Conservation (phyloP, 2,329 filamentous ascomycete species). For the Paracoccidioides brasiliensis region DNA sequence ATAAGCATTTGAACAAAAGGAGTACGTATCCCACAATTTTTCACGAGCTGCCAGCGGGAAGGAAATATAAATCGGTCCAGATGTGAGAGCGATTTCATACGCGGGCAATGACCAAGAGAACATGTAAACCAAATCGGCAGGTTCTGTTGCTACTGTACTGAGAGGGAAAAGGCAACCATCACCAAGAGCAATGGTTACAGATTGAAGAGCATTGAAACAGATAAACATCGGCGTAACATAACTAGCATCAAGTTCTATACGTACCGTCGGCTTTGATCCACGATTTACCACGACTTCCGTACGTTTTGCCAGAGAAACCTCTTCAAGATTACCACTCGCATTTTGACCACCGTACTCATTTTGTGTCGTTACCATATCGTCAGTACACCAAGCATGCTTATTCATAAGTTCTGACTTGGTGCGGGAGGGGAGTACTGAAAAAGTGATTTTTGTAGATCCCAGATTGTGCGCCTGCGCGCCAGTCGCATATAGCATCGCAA, state of each 20-base stretch:
- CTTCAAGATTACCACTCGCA: neutral
- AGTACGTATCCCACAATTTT: neutral
- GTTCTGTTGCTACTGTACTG: no score
- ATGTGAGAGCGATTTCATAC: no score
- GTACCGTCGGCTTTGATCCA: neutral
- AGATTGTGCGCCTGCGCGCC: neutral
- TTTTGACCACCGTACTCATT: neutral
- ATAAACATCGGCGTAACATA: neutral
- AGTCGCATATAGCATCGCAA: neutral
- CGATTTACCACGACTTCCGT: neutral
- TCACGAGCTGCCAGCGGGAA: neutral
- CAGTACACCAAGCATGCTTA: neutral
- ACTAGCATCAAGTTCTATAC: neutral
- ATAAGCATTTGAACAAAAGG: constrained; percentile 3
- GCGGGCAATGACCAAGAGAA: no score
- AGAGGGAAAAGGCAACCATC: no score
- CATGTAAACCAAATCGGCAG: no score
- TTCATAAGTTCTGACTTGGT: neutral
- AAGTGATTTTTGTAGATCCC: neutral
- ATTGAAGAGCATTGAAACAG: neutral
- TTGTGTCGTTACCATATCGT: neutral
- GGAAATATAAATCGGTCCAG: neutral
- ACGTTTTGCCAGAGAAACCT: neutral
- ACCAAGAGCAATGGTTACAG: neutral
- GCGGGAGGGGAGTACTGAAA: neutral